Percentiles rank a stretch among this genome's conserved stretches.
Conservation (phyloP, 2,329 filamentous ascomycete species). For the Pseudogymnoascus sp. region DNA sequence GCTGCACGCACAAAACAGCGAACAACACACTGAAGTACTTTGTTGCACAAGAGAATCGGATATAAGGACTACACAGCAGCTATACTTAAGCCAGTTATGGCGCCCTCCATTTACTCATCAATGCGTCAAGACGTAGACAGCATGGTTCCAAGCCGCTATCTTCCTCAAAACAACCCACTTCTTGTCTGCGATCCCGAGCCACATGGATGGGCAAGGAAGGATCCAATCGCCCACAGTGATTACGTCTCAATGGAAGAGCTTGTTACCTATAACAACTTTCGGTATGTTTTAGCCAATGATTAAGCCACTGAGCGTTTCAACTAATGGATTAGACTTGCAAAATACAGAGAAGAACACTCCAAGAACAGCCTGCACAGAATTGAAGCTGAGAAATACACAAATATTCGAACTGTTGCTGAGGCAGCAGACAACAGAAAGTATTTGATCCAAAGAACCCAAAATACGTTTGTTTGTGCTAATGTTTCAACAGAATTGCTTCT, state of each 20-base stretch:
- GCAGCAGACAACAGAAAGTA: slow-evolving; percentile 1
- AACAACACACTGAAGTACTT: not conserved
- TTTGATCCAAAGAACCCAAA: not conserved
- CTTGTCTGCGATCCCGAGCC: not conserved
- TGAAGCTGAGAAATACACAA: not conserved
- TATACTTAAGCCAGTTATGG: not conserved
- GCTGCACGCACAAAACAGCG: not conserved
- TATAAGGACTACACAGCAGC: not conserved
- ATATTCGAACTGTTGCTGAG: not conserved
- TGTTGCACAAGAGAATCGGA: not conserved
- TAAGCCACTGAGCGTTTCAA: no score
- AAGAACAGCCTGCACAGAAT: not conserved
- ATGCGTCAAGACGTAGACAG: not conserved
- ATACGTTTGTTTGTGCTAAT: not conserved
- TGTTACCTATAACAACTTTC: slow-evolving; percentile 4
- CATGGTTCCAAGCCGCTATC: not conserved
- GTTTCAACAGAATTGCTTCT: not conserved
- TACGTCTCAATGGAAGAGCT: slow-evolving; percentile 6
- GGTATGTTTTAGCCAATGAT: not conserved
- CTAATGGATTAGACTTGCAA: not conserved
- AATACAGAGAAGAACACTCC: not conserved
- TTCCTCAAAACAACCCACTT: not conserved
- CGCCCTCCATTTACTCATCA: not conserved
- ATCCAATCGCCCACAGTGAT: not conserved
- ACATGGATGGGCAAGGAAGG: slow-evolving; percentile 2